Base-by-base conservation (phyloP, 1,284 basidiomycete species). In the Paramarasmius palmivorus region DNA sequence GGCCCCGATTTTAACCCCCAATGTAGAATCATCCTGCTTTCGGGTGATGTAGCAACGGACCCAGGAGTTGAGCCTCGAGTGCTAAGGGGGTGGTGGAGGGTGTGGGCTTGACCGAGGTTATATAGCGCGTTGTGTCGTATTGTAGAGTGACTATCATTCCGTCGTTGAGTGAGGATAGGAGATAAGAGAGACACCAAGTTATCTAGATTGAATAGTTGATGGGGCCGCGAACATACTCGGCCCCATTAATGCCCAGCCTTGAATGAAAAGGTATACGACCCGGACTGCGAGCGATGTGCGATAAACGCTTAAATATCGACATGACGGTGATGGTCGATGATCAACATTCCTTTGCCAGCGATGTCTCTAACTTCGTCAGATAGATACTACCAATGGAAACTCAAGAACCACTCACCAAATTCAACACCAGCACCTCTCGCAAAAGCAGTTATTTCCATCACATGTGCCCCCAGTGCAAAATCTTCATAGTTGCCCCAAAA, bases 191-290 rank as follows among this genome's bases (percentile, higher is more conserved):
- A 22, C 41, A 38, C 44, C 41, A 29, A 66, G 77, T 25, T 61
- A 92, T 92, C 88, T 29, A 96, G 84, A 64, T 96, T 95, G 71
- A 95, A 93, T 5, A 92, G 76, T 12, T 94, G n/a, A n/a, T 75
- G 8, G 95, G 74, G 17, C 95, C 91, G 17, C 85, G 83, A 23
- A 82, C 84, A 68, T 96, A 97, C 41, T 84, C 75, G 19, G 76
- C 73, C 8, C 90, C 89, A 61, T 95, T 90, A n/a, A 70, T 96
- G 93, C 0, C 95, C 94, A n/a, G 2, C 93, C 95, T 54, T 89
- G 79, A 53, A 96, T 81, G 71, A 95, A 95, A 0, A 97, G 82
- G 64, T n/a, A n/a, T 93, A 95, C 1, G 92, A 93, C n/a, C 95
- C 95, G 15, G 97, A 90, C 66, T 92, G 92, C 0, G 93, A 3